phyloP scores from a whole-genome alignment of 371 early-diverging fungal species.

The Apophysomyces sp. region DNA sequence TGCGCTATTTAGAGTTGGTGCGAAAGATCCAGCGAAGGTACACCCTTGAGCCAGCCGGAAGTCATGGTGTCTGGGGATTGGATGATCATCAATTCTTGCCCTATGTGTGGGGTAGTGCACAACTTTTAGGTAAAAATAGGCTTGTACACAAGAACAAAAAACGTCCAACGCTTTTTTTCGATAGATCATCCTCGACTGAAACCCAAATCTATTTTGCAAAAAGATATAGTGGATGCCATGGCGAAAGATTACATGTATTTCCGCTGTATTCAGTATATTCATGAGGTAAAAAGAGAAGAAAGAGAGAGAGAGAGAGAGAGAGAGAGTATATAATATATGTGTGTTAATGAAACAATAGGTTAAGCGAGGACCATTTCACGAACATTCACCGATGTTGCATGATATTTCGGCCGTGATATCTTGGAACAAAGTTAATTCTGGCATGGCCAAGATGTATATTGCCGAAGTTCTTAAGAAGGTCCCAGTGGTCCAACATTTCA shows the following conservation, averaged over 20 bases:
- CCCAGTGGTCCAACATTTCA: constrained; percentile 98
- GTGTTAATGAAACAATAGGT: too few species aligned
- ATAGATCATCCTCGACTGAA: constrained; percentile 59
- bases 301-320: too few species aligned
- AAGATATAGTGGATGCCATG: constrained; percentile 66
- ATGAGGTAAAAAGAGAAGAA: constrained; percentile 41
- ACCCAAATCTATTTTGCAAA: constrained; percentile 74
- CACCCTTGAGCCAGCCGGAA: constrained; percentile 97
- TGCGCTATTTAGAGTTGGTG: constrained; percentile 81
- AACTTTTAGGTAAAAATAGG: constrained; percentile 60
- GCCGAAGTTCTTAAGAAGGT: constrained; percentile 94
- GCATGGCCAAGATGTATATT: constrained; percentile 96
- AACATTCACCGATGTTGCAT: constrained; percentile 93
- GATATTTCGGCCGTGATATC: constrained; percentile 86
- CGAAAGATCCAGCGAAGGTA: constrained; percentile 86
- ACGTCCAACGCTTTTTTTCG: background rate
- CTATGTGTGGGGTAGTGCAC: constrained; percentile 93
- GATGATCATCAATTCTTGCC: constrained; percentile 99
- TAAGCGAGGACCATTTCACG: constrained; percentile 66
- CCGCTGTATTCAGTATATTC: constrained; percentile 82
- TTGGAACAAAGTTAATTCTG: constrained; percentile 93
- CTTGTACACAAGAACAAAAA: background rate
- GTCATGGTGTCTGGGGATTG: constrained; percentile 98
- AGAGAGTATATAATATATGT: too few species aligned
- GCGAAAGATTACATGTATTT: constrained; percentile 87